These are phyloP conservation scores for Cadophora luteo-olivacea DNA, from an alignment of 2,329 filamentous ascomycete genomes.

Conservation along the genomic window DNA sequence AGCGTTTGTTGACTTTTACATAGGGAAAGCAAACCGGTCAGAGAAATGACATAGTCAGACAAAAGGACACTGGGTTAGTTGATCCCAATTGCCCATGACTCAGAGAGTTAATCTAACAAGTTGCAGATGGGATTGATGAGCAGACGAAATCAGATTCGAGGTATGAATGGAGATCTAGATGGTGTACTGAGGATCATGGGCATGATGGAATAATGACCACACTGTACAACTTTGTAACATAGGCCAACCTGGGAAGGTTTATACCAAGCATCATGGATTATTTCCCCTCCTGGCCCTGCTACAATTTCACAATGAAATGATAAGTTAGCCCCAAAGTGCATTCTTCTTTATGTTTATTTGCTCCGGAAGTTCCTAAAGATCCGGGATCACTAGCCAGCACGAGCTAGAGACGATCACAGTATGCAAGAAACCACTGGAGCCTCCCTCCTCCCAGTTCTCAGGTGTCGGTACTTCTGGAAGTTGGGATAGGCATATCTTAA, in stretches of 20 bases:
- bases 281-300: conserved; percentile 7
- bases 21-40: conserved; percentile 74
- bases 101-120: background rate
- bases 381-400: background rate
- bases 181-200: background rate
- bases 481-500: no score
- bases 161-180: background rate
- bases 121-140: conserved; percentile 44
- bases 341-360: background rate
- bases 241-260: background rate
- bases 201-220: background rate
- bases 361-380: background rate
- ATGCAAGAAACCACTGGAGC: background rate
- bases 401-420: background rate
- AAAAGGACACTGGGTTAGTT: conserved; percentile 80
- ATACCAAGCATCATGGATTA: conserved; percentile 7
- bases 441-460: no score
- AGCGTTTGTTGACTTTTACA: conserved; percentile 25
- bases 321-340: background rate
- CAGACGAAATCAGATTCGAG: background rate
- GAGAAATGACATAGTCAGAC: conserved; percentile 71
- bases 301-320: background rate
- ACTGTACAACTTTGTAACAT: conserved; percentile 20
- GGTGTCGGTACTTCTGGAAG: no score
- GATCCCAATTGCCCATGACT: background rate